Conservation (phyloP, 2,329 filamentous ascomycete species). For the Fusarium sp. region DNA sequence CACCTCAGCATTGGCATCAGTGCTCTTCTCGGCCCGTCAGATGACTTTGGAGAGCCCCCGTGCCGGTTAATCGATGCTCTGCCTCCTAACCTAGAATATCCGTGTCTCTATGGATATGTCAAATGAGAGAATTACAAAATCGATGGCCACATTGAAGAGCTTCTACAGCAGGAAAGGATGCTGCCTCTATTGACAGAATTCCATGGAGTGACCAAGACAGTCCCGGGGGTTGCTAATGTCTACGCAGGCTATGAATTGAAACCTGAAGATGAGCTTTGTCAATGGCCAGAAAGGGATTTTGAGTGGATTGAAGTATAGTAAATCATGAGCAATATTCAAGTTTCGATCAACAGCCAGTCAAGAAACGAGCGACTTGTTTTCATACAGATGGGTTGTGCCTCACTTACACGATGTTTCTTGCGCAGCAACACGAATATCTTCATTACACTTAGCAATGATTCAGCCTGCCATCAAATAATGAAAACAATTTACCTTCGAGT, state of each 20-base stretch:
- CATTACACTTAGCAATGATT: fast-evolving
- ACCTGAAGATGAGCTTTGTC: conserved; percentile 6
- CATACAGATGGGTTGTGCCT: neutral
- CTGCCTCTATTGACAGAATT: conserved; percentile 1
- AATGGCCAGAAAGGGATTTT: neutral
- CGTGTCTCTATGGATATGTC: conserved; percentile 14
- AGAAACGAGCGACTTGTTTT: neutral
- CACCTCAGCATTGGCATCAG: neutral
- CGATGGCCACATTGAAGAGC: conserved; percentile 7
- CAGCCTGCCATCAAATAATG: no score
- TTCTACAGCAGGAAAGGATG: neutral
- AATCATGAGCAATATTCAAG: neutral
- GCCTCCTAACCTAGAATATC: conserved; percentile 3
- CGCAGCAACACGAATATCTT: neutral
- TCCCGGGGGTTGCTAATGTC: conserved; percentile 1
- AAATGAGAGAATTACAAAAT: conserved; percentile 3
- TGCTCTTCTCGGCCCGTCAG: neutral
- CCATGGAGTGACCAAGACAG: neutral
- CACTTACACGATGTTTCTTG: neutral
- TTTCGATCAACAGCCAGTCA: fast-evolving
- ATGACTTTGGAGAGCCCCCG: neutral
- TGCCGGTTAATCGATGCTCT: neutral
- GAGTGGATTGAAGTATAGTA: neutral
- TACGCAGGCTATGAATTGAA: neutral
- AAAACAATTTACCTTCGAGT: neutral